These are phyloP conservation scores for Cystobasidium slooffiae DNA, from an alignment of 1,284 basidiomycete genomes.

Conservation along the genomic window DNA sequence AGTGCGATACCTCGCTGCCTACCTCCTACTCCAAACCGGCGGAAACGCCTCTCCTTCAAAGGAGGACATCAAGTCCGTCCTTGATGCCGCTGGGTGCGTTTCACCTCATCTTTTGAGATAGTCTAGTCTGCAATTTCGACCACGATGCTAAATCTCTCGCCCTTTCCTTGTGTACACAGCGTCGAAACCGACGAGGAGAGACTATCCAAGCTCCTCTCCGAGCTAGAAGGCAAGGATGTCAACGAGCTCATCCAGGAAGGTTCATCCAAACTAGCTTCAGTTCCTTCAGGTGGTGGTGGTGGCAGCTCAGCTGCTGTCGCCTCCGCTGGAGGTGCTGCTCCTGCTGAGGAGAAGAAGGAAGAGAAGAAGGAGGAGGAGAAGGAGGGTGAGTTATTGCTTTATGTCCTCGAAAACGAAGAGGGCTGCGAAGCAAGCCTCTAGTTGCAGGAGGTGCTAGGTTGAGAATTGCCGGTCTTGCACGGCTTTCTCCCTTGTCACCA, in stretches of 20 bases:
- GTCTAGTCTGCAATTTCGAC: not conserved
- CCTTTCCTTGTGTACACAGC: constrained; percentile 58
- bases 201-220: constrained; percentile 82
- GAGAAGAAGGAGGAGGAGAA: constrained; percentile 59
- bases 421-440: not conserved
- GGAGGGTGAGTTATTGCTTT: constrained; percentile 39
- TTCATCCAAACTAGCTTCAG: constrained; percentile 89
- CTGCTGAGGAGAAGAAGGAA: constrained; percentile 73
- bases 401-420: not conserved
- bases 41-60: constrained; percentile 87
- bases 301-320: constrained; percentile 62
- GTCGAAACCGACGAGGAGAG: constrained; percentile 86
- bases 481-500: not conserved
- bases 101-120: not conserved
- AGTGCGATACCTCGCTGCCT: constrained; percentile 98
- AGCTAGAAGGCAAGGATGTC: constrained; percentile 91
- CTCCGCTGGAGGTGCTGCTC: constrained; percentile 67
- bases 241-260: constrained; percentile 91
- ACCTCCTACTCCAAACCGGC: constrained; percentile 94
- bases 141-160: not conserved
- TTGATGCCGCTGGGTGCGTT: constrained; percentile 70
- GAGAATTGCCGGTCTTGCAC: not conserved
- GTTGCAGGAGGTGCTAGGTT: not conserved
- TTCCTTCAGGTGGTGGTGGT: constrained; percentile 61
- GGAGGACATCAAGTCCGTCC: constrained; percentile 86